Evolutionary conservation across 768 basidiomycete genomes (phyloP).

Genomic region (Termitomyces sp.): DNA sequence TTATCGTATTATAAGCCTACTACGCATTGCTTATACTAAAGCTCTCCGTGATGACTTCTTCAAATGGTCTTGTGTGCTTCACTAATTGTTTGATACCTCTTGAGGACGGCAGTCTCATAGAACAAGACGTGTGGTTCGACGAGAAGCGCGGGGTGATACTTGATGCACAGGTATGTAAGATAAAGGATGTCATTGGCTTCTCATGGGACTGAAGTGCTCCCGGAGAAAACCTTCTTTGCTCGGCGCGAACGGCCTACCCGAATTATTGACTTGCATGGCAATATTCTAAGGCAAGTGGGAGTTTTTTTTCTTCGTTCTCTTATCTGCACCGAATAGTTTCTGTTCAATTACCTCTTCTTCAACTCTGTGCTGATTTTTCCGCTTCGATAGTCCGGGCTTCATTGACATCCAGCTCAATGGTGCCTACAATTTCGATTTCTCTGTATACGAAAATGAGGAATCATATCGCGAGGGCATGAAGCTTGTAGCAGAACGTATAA

Average conservation of each 20-base stretch:
- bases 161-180: conserved; percentile 58
- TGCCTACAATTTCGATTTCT: conserved; percentile 85
- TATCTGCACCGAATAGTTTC: background rate
- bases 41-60: conserved; percentile 29
- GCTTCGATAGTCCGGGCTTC: conserved; percentile 61
- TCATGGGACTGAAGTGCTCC: conserved; percentile 6
- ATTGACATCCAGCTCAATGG: conserved; percentile 91
- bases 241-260: conserved; percentile 55
- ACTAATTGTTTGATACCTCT: conserved; percentile 79
- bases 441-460: conserved; percentile 70
- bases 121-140: conserved; percentile 82
- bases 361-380: background rate
- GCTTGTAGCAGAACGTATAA: conserved; percentile 67
- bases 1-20: conserved; percentile 4
- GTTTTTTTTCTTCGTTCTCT: background rate
- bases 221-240: conserved; percentile 63
- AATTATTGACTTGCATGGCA: conserved; percentile 66
- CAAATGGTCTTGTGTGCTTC: conserved; percentile 76
- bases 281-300: conserved; percentile 58
- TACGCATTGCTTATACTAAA: background rate
- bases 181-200: background rate
- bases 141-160: conserved; percentile 67
- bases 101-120: conserved; percentile 72
- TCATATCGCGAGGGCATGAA: conserved; percentile 64
- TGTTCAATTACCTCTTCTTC: background rate